Percentiles rank a stretch among this genome's conserved stretches.
Conservation (phyloP, 1,284 basidiomycete genomes). For the Volvariella volvacea region DNA sequence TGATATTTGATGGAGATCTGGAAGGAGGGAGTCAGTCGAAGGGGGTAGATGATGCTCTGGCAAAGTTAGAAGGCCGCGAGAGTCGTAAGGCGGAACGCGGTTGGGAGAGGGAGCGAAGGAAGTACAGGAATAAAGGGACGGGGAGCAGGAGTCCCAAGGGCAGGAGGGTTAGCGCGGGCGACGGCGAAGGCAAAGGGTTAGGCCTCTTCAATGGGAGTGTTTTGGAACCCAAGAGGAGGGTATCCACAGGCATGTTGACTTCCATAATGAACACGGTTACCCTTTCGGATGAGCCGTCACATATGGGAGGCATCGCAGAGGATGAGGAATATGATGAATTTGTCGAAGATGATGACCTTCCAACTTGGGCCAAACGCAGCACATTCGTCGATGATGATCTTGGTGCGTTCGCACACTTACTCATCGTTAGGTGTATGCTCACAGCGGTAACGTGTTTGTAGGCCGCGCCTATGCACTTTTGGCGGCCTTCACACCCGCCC, state of each 20-base stretch:
- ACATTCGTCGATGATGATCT: slow-evolving; percentile 49
- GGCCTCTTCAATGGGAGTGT: not conserved
- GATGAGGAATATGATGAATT: slow-evolving; percentile 39
- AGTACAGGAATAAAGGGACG: slow-evolving; percentile 29
- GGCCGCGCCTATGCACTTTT: slow-evolving; percentile 60
- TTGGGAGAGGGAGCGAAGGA: slow-evolving; percentile 50
- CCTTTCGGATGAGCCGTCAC: slow-evolving; percentile 55
- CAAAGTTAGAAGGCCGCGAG: slow-evolving; percentile 13
- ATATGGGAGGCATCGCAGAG: slow-evolving; percentile 42
- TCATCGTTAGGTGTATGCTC: slow-evolving; percentile 5
- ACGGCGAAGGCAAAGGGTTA: slow-evolving; percentile 23
- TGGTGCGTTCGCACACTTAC: slow-evolving; percentile 36
- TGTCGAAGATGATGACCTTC: slow-evolving; percentile 60
- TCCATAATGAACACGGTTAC: slow-evolving; percentile 35
- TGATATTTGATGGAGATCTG: slow-evolving; percentile 39
- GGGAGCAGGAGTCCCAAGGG: slow-evolving; percentile 27
- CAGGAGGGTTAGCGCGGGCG: slow-evolving; percentile 47
- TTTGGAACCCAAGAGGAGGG: slow-evolving; percentile 35
- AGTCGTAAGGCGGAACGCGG: slow-evolving; percentile 33
- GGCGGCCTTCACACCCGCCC: slow-evolving; percentile 42
- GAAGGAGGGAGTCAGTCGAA: slow-evolving; percentile 41
- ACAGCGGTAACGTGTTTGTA: slow-evolving; percentile 17
- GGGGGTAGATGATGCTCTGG: slow-evolving; percentile 20
- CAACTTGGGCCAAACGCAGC: slow-evolving; percentile 64
- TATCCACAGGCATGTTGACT: slow-evolving; percentile 48